These are phyloP conservation scores for Sporothrix humicola DNA, from an alignment of 2,329 filamentous ascomycete genomes.

Conservation along the genomic window DNA sequence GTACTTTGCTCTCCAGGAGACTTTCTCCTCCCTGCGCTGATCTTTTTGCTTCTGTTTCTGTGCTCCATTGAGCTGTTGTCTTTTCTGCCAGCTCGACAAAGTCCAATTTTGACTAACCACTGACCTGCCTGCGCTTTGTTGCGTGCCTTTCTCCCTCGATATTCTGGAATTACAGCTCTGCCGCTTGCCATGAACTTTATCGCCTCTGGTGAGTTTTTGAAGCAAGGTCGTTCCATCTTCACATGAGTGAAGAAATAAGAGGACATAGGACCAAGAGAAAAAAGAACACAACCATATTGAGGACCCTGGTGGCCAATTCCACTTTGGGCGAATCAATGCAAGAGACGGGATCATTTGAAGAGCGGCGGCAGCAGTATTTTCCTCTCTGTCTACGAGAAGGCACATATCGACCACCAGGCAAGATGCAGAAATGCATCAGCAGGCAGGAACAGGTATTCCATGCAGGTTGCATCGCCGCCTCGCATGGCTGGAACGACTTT, in stretches of 20 bases:
- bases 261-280: not conserved
- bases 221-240: constrained; percentile 43
- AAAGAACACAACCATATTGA: not conserved
- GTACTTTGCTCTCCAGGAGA: constrained; percentile 50
- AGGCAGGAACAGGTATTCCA: constrained; percentile 27
- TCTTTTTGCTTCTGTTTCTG: constrained; percentile 15
- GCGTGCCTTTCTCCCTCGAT: constrained; percentile 8
- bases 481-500: constrained; percentile 8
- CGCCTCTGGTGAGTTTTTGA: constrained; percentile 78
- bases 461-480: not conserved
- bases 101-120: constrained; percentile 30
- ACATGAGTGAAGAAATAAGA: constrained; percentile 27
- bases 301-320: constrained; percentile 21
- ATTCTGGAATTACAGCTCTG: constrained; percentile 60
- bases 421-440: not conserved
- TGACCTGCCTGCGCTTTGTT: constrained; percentile 26
- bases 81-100: not conserved
- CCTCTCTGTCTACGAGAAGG: not conserved
- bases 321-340: constrained; percentile 7
- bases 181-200: constrained; percentile 88
- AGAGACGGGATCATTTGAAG: constrained; percentile 29
- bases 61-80: not conserved
- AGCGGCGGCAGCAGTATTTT: constrained; percentile 27
- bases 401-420: not conserved
- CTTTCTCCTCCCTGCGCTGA: constrained; percentile 3